phyloP scores from a whole-genome alignment of 768 basidiomycete species.

The Termitomyces sp. region DNA sequence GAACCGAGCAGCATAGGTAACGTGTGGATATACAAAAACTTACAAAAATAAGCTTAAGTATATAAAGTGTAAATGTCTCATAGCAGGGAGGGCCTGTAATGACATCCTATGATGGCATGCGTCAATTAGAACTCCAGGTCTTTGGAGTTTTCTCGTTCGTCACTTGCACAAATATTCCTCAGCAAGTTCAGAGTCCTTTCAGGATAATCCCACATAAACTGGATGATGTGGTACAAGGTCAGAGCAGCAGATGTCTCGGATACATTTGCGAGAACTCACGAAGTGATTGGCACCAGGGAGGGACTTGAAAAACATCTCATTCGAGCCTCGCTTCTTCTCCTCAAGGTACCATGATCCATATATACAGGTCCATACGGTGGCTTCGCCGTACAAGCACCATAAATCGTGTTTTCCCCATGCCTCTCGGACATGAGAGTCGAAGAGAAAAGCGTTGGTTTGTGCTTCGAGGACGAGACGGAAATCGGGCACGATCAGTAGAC shows the following conservation, averaged over 20 bases:
- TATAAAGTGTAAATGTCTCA: too few relatives aligned
- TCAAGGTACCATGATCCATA: slow-evolving; percentile 6
- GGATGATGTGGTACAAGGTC: not conserved
- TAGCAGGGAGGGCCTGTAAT: too few relatives aligned
- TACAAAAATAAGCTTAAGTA: too few relatives aligned
- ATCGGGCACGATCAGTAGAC: not conserved
- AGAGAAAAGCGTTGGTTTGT: slow-evolving; percentile 1
- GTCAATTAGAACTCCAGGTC: not conserved
- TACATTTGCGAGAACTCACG: not conserved
- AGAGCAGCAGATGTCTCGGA: too few relatives aligned
- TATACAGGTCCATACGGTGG: slow-evolving; percentile 2
- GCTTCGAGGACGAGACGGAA: not conserved
- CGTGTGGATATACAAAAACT: too few relatives aligned
- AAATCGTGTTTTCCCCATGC: slow-evolving; percentile 1
- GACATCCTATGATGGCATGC: too few relatives aligned
- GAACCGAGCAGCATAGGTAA: too few relatives aligned
- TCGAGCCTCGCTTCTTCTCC: not conserved
- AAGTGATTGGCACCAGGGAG: slow-evolving; percentile 6
- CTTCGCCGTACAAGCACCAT: slow-evolving; percentile 2
- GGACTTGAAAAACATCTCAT: not conserved
- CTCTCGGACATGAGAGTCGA: not conserved
- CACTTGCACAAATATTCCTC: not conserved
- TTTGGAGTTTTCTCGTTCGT: not conserved
- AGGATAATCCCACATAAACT: slow-evolving; percentile 8
- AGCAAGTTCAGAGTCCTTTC: not conserved